A percentile compares a stretch with the other conserved stretches of the same genome.
Conservation (phyloP, 1,284 basidiomycete species). For the Malassezia equina region DNA sequence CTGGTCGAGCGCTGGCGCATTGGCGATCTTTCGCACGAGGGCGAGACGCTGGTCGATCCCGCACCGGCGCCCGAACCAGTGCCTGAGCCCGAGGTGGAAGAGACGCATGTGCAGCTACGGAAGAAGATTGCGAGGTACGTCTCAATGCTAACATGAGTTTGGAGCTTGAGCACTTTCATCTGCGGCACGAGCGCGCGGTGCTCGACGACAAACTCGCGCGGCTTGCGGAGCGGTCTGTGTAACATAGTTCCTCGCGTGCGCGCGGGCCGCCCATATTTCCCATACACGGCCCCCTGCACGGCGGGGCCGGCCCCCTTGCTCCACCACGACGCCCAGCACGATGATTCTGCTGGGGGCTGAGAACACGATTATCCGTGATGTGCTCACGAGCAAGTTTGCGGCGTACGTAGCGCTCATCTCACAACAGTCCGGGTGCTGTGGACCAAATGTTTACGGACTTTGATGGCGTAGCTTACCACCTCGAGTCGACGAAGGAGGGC, state of each 20-base stretch:
- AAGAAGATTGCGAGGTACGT: slow-evolving; percentile 11
- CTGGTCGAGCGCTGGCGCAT: background rate
- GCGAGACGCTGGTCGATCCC: background rate
- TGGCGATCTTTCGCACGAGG: slow-evolving; percentile 12
- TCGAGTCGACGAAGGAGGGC: slow-evolving; percentile 65
- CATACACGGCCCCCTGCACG: background rate
- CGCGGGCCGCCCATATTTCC: slow-evolving; percentile 13
- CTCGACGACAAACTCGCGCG: slow-evolving; percentile 25
- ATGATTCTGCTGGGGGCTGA: slow-evolving; percentile 46
- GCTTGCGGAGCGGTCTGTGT: slow-evolving; percentile 4
- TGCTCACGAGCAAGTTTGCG: slow-evolving; percentile 74
- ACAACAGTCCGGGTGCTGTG: slow-evolving; percentile 66
- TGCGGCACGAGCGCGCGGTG: slow-evolving; percentile 24
- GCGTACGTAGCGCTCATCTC: slow-evolving; percentile 56
- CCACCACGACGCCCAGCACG: slow-evolving; percentile 3
- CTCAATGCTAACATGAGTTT: slow-evolving; percentile 3
- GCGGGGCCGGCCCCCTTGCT: background rate
- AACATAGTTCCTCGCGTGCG: background rate
- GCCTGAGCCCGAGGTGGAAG: background rate
- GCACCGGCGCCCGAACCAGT: background rate
- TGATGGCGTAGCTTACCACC: slow-evolving; percentile 87
- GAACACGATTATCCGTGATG: slow-evolving; percentile 75
- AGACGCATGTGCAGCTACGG: background rate
- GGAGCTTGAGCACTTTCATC: slow-evolving; percentile 17
- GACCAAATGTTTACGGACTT: slow-evolving; percentile 97